Conservation (phyloP, 2,329 filamentous ascomycete genomes). For the Botrytis hyacinthi region DNA sequence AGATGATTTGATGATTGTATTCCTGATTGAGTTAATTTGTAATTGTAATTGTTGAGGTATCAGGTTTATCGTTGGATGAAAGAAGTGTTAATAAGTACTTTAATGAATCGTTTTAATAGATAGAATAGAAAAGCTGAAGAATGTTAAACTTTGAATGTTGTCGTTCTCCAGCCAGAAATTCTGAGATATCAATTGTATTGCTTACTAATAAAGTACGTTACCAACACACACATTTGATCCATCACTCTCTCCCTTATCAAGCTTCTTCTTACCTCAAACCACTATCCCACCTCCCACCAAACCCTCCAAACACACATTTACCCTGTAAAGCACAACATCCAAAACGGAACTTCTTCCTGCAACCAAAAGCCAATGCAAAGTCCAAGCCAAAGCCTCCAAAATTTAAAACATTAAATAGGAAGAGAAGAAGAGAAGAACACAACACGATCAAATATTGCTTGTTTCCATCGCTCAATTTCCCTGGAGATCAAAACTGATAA, state of each 20-base stretch:
- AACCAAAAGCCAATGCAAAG: background rate
- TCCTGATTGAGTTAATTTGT: background rate
- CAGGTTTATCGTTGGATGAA: background rate
- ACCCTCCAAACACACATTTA: background rate
- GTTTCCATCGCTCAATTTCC: background rate
- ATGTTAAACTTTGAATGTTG: background rate
- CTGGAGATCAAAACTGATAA: background rate
- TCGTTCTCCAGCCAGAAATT: background rate
- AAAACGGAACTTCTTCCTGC: background rate
- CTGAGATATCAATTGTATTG: background rate
- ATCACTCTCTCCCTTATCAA: background rate
- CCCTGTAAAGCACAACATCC: background rate
- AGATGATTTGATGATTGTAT: background rate
- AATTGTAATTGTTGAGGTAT: background rate
- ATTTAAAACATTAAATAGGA: background rate
- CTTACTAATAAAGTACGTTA: background rate
- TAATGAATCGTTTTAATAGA: background rate
- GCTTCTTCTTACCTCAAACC: background rate
- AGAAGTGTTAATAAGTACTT: no score
- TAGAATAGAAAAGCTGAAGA: background rate
- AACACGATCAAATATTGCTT: constrained; percentile 1
- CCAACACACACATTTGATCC: background rate
- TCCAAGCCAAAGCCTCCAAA: background rate
- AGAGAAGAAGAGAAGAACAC: background rate
- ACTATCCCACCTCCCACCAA: background rate